Evolutionary conservation across 2,329 filamentous ascomycete genomes (phyloP), one percentile per base, ranked within the genome.

Genomic region (Endoconidiophora laricicola): DNA sequence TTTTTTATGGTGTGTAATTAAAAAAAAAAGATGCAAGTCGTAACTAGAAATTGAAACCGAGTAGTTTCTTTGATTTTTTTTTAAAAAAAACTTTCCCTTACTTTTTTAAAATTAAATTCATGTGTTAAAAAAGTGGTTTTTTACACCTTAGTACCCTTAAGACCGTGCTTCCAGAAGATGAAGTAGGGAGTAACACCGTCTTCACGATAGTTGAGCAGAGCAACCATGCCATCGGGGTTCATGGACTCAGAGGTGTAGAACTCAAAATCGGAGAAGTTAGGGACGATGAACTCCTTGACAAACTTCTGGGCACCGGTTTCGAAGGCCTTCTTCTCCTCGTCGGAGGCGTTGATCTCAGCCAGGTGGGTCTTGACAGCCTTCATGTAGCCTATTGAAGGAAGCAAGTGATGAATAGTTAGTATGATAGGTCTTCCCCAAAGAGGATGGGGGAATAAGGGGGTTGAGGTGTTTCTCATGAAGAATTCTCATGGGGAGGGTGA

Each of bases 131-230:
- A 40, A 26, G 10, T 23, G 33, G 37, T 46, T 20, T 20, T 58
- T 74, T 90, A 98, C 60, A 96, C 87, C 85, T 98, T 96, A 74
- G 79, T 79, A 72, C 83, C 81, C 60, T 71, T 73, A 57, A 96
- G 69, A 63, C 90, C 91, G 71, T 95, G 83, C 79, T 96, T 95
- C 90, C 88, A 96, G 72, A 93, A 71, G 58, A 79, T 83, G 61
- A 94, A 74, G 65, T 76, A 98, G 54, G 91, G 91, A 50, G 90
- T 96, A 59, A 82, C 67, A 66, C 91, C 91, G 61, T 96, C 91
- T 67, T 94, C 88, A 61, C 91, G 90, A 79, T 94, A 98, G 78
- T 95, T 93, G 65, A 95, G 83, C 58, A 95, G 84, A 57, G 88
- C 74, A 60, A 94, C 74, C 91, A 95, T 94, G 73, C 83, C 88